phyloP scores from a whole-genome alignment of 2,329 filamentous ascomycete species.

The Pezicula rhizophila region DNA sequence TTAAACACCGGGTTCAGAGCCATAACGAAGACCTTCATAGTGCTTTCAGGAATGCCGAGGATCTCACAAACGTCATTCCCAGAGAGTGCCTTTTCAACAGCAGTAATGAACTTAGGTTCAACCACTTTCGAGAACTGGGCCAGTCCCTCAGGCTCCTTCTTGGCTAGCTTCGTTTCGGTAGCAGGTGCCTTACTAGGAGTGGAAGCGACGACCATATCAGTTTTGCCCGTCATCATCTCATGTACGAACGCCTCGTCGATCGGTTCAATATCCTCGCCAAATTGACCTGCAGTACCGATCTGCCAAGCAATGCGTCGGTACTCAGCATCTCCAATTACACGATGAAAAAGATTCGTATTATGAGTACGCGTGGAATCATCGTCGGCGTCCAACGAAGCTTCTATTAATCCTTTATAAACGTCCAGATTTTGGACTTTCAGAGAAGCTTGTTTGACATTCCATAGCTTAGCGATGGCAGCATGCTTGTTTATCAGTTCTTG shows the following conservation, averaged over 20 bases:
- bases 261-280: constrained; percentile 10
- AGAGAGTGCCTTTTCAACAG: constrained; percentile 3
- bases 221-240: constrained; percentile 10
- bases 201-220: neutral
- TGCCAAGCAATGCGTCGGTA: constrained; percentile 11
- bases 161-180: neutral
- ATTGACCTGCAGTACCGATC: constrained; percentile 9
- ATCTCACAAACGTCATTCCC: constrained; percentile 11
- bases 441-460: constrained; percentile 5
- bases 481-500: constrained; percentile 8
- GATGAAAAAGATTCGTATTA: constrained; percentile 2
- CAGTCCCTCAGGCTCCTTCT: neutral
- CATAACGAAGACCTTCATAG: constrained; percentile 10
- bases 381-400: neutral
- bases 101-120: constrained; percentile 3
- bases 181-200: neutral
- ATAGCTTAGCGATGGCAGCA: constrained; percentile 9
- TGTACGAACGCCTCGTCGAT: constrained; percentile 10
- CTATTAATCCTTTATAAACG: constrained; percentile 10
- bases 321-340: constrained; percentile 11
- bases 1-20: constrained; percentile 11
- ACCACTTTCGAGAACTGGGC: constrained; percentile 4
- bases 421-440: constrained; percentile 12
- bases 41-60: constrained; percentile 5
- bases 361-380: constrained; percentile 2